Percentiles rank a stretch among this genome's conserved stretches.
These are phyloP conservation scores for Pseudotsuga menziesii DNA, from an alignment of 75 land plant species.

Conservation along the genomic window DNA sequence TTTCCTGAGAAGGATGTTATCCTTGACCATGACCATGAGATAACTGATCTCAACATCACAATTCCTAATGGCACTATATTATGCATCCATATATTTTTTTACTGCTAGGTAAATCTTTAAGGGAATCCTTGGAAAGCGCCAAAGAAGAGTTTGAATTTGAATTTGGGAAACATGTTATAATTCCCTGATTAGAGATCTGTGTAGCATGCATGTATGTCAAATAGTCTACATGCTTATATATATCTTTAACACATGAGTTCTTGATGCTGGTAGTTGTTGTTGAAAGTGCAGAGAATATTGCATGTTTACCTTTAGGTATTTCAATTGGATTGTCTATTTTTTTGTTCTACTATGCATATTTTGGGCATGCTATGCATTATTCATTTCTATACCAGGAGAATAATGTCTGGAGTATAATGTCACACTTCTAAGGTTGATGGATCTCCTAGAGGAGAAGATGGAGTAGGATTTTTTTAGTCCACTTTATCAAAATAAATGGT, in stretches of 20 bases:
- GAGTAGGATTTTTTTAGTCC: conserved; percentile 93
- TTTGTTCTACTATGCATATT: too few relatives aligned
- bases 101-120: conserved; percentile 21
- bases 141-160: conserved; percentile 88
- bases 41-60: conserved; percentile 11
- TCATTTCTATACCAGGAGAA: too few relatives aligned
- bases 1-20: not conserved
- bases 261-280: conserved; percentile 55
- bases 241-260: conserved; percentile 28
- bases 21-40: conserved; percentile 12
- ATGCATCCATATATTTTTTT: conserved; percentile 41
- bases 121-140: conserved; percentile 51
- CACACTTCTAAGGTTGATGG: conserved; percentile 53
- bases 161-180: conserved; percentile 72
- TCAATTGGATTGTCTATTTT: too few relatives aligned
- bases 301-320: conserved; percentile 34
- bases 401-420: conserved; percentile 62
- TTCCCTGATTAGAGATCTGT: conserved; percentile 52
- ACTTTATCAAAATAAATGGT: conserved; percentile 87
- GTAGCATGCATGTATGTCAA: conserved; percentile 55
- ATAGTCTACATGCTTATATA: conserved; percentile 42
- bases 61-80: conserved; percentile 59
- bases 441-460: conserved; percentile 89
- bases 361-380: too few relatives aligned
- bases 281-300: conserved; percentile 19